Conservation (phyloP, 768 basidiomycete species). For the Lentinula guzmanii region DNA sequence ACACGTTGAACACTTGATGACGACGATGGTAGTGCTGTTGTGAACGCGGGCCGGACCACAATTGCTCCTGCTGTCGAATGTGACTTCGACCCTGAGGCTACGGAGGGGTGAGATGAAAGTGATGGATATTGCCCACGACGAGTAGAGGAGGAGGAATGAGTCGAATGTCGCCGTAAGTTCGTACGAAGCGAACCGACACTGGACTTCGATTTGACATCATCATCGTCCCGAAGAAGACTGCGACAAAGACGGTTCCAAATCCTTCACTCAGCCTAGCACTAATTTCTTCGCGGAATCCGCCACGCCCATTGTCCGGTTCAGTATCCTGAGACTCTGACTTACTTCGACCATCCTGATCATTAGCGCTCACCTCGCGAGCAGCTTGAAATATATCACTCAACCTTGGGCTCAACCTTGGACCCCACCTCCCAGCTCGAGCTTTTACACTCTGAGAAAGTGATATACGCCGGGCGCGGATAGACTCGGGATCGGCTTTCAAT, state of each 20-base stretch:
- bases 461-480: not conserved
- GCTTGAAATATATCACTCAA: not conserved
- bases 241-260: not conserved
- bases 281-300: not conserved
- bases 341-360: not conserved
- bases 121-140: not conserved
- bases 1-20: not conserved
- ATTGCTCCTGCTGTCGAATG: not conserved
- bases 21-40: not conserved
- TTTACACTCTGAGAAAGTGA: conserved; percentile 1
- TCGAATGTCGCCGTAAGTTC: not conserved
- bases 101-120: not conserved
- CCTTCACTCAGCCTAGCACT: not conserved
- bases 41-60: no score
- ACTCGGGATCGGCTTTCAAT: not conserved
- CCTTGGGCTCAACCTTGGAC: not conserved
- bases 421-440: not conserved
- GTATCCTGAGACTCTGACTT: not conserved
- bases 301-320: no score
- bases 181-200: not conserved
- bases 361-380: not conserved
- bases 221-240: not conserved
- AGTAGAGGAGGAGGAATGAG: not conserved
- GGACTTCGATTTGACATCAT: not conserved
- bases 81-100: not conserved